Base-by-base conservation (phyloP, 106 monocot genomes). In the Iris macrosiphon region DNA sequence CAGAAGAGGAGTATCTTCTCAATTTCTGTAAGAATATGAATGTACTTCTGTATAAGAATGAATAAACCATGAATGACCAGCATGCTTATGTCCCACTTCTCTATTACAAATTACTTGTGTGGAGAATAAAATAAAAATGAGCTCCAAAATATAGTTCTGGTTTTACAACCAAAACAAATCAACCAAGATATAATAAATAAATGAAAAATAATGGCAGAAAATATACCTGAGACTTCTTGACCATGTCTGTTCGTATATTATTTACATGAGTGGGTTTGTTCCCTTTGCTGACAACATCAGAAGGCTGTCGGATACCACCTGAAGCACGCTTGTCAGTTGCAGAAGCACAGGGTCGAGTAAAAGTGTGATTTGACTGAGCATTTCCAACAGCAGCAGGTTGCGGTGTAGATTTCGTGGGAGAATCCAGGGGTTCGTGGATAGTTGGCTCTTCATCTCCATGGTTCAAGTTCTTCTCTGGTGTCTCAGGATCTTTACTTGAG, bases 241-340 rank as follows among this genome's bases (percentile, higher is more conserved):
- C 27, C 37, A 50, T 33, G 33, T 11, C 31, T 54, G 40, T 6
- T 43, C 64, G 55, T 23, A 25, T 17, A 46, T 67, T 55, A 27
- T 45, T 57, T 13, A 15, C 55, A 51, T 65, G 45, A 45, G 65
- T 29, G 24, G 26, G 18, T 16, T 45, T 63, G 31, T 63, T 59
- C 33, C 62, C 79, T 40, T 58, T 65, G 11, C 60, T 40, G 57
- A 40, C 40, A 33, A 27, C 29, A 47, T 60, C 52, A 69, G 53
- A 30, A 29, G 24, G 63, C 31, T 41, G 21, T 26, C 40, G 64
- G 31, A 27, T 35, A n/a, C 54, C 49, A 4, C 59, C 44, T 15
- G 70, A 60, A 47, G 48, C 59, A 34, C 60, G 58, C 60, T 60
- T 79, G 15, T 74, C 74, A 31, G 74, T 74, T 40, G 69, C 63